Evolutionary conservation across 306 rosid species (phyloP), one percentile per base, ranked within the genome.

Genomic region (Prunus campanulata): DNA sequence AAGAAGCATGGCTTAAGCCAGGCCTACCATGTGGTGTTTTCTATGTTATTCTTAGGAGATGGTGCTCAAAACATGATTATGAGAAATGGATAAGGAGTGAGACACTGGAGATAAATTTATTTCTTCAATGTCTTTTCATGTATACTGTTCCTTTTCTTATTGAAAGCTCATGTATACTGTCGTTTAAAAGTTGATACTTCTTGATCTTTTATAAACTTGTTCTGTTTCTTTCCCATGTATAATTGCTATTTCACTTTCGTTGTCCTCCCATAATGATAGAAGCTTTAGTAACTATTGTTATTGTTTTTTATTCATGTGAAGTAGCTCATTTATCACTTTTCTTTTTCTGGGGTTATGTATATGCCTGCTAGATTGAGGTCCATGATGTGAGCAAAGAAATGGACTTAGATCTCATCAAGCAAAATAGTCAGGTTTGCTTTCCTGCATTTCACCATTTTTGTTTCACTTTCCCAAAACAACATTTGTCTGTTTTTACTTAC

Each of bases 371-470:
- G 99, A 91, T 96, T 80, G 99, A 96, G 85, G 98, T 96, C 78
- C 85, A 96, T 82, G 99, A 96, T 79, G 99, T 96, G 79, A 93
- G 99, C 83, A 96, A 89, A 87, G 99, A 96, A 85, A 96, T 96
- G 99, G 99, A 96, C 84, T 89, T 96, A 70, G 99, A 96, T 86
- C 96, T 96, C 85, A 93, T 96, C 84, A 92, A 91, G 85, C 99
- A 92, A 85, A 93, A 92, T 69, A 92, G 99, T 84, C 99, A 91
- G 99, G 99, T 95, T 80, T 77, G 85, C 68, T 54, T 77, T 83
- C 76, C 25, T 78, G 48, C 76, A 46, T 68, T 74, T 62, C 47
- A 32, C 68, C 76, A 51, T 63, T 70, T 76, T 79, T 64, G 57
- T 47, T 50, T 30, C 60, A 62, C 50, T 24, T 10, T 61, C n/a